A percentile compares a stretch with the other conserved stretches of the same genome.
Evolutionary conservation across 2,329 filamentous ascomycete species (phyloP).

Genomic region (Triangularia setosa): DNA sequence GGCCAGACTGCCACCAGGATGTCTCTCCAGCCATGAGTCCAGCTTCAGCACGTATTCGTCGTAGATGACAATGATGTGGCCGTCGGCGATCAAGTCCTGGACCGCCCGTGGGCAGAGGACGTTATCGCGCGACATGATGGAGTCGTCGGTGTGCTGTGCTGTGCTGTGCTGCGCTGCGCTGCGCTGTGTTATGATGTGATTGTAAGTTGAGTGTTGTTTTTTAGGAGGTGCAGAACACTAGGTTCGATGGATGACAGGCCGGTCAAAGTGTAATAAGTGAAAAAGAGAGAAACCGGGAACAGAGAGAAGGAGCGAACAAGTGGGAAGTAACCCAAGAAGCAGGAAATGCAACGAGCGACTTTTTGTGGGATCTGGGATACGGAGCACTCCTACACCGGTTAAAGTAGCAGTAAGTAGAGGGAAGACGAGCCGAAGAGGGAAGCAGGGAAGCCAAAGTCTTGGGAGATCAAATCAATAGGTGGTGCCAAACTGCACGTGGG

Average conservation of each 20-base stretch:
- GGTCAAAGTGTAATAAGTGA: not conserved
- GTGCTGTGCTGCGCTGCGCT: not conserved
- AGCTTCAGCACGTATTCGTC: constrained; percentile 53
- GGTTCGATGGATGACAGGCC: not conserved
- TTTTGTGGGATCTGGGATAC: not conserved
- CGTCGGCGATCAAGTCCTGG: constrained; percentile 50
- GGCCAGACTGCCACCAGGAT: constrained; percentile 56
- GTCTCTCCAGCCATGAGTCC: constrained; percentile 54
- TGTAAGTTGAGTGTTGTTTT: not conserved
- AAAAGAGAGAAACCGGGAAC: not conserved
- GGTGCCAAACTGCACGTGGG: not conserved
- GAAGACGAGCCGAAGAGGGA: not conserved
- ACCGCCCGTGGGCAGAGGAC: constrained; percentile 44
- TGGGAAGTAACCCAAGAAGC: not conserved
- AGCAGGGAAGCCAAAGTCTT: not conserved
- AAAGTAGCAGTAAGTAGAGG: not conserved
- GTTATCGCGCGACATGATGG: constrained; percentile 36
- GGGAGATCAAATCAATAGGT: no score
- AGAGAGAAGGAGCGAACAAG: not conserved
- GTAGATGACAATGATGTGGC: constrained; percentile 53
- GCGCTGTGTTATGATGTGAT: not conserved
- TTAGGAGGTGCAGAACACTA: not conserved
- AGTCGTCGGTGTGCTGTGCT: not conserved
- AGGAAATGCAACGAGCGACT: not conserved
- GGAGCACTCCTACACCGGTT: not conserved